Evolutionary conservation across 1,139 yeast genomes (phyloP), one percentile per base, ranked within the genome.

Genomic region (Pichia sp.): DNA sequence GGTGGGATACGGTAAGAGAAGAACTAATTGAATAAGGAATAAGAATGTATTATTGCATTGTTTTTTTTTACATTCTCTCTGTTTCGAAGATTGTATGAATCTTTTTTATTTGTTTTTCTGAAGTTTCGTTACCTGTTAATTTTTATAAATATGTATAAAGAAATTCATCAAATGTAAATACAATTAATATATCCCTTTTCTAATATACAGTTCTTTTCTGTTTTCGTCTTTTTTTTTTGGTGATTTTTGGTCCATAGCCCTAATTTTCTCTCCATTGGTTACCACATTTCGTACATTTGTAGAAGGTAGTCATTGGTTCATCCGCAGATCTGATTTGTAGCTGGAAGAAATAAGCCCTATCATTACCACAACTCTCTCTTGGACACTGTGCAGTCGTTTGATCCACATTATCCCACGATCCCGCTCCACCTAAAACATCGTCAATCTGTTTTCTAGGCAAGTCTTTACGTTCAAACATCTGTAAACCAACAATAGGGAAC

Each of bases 391-490:
- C 84, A 2, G 78, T 70, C 0, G 92, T 84, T 58, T 84, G 92
- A 61, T 94, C 98, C 32, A 94, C 98, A 60, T 92, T 90, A 62
- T 92, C 98, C 98, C 98, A 92, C 3, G 97, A 95, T 29, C 96
- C 97, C 54, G 82, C 94, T 37, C 96, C 96, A 49, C 99, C 98
- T 29, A 92, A 73, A 9, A 92, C 96, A 67, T 92, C 98, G 64
- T 92, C 99, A 3, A 92, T 94, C 55, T 87, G 85, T 60, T 92
- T 92, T 61, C 95, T 73, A 36, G 85, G 84, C 59, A 92, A 73
- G 49, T 75, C 75, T 61, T 85, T 87, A 49, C 97, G 73, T 62
- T 90, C 97, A 64, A 71, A 92, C 67, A 92, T 79, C 58, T 83
- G 90, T 46, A 85, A 72, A 10, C 92, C 95, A 40, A 74, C 74